These are phyloP conservation scores for Orychophragmus violaceus DNA, from an alignment of 345 rosid species.

Conservation along the genomic window DNA sequence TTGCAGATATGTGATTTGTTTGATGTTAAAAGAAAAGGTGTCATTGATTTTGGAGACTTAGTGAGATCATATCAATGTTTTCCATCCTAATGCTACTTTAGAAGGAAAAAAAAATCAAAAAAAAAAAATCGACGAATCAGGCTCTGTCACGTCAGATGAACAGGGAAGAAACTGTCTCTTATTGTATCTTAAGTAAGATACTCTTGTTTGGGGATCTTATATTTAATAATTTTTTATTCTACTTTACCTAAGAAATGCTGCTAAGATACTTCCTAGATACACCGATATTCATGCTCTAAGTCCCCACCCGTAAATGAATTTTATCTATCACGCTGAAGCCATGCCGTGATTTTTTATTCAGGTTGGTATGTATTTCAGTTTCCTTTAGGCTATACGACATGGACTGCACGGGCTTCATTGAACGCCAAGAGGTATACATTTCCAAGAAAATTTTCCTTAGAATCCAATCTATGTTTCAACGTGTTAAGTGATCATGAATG, in stretches of 20 bases:
- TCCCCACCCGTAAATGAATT: conserved; percentile 4
- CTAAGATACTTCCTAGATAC: too few species aligned
- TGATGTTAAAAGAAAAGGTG: conserved; percentile 82
- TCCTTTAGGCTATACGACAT: conserved; percentile 87
- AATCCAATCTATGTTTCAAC: not conserved
- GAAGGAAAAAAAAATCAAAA: conserved; percentile 88
- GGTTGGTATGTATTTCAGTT: conserved; percentile 42
- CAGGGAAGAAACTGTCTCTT: too few species aligned
- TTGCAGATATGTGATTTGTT: conserved; percentile 66
- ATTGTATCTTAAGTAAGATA: too few species aligned
- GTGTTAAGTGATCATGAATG: not conserved
- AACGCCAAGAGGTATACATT: conserved; percentile 73
- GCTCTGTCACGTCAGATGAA: too few species aligned
- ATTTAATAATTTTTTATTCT: too few species aligned
- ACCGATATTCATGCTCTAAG: conserved; percentile 87
- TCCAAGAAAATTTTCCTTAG: not conserved
- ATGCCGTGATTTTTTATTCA: not conserved
- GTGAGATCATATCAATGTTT: conserved; percentile 81
- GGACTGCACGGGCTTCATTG: conserved; percentile 83
- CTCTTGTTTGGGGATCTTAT: too few species aligned
- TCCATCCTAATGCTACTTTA: conserved; percentile 77
- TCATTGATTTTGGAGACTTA: conserved; percentile 92
- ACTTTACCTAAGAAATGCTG: too few species aligned
- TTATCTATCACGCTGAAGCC: not conserved
- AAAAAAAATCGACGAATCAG: too few species aligned